Base-by-base conservation (phyloP, 148 eudicot species). In the Fagopyrum esculentum region DNA sequence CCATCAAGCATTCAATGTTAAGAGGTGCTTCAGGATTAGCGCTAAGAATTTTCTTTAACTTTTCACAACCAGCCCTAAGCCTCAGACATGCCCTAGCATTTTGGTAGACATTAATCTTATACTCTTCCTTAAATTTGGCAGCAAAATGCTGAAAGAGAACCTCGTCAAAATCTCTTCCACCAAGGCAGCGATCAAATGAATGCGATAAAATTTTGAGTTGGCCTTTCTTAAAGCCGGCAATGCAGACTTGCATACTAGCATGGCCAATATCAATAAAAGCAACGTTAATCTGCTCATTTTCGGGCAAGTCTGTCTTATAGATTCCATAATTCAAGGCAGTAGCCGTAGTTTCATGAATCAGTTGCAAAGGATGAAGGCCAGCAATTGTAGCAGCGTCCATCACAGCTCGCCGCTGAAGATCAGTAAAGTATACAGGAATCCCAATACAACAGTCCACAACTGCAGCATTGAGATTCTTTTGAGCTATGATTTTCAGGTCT, bases 21-120 rank as follows among this genome's bases (percentile, higher is more conserved):
- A 95, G 89, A 5, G 92, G 97, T 17, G 97, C 99, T 87, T 95
- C 99, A 44, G 89, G 78, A 76, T 95, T 95, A 45, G 99, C 99
- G 78, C 97, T 95, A 84, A 95, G 76, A 30, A 92, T 88, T 81
- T 89, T 95, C 81, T 95, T 95, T 83, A 92, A 69, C 73, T 95
- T 95, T 81, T 95, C 99, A 80, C 99, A 92, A 10, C 97, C 72
- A 45, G 89, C 89, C 70, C 99, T 84, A 77, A 95, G 91, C 79
- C 97, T 87, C 56, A 86, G 56, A 79, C 91, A 87, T 66, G 99
- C 97, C 73, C 99, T 86, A 1, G 83, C 52, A 75, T 82, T 89
- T 70, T 88, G 81, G 78, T 82, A 87, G 59, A 95, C 91, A 81
- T 92, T 92, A 68, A 95, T 92, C n/a, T 79, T 60, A 75, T 92